These are phyloP conservation scores for Sporothrix pseudoabietina DNA, from an alignment of 2,329 filamentous ascomycete species.

Conservation along the genomic window DNA sequence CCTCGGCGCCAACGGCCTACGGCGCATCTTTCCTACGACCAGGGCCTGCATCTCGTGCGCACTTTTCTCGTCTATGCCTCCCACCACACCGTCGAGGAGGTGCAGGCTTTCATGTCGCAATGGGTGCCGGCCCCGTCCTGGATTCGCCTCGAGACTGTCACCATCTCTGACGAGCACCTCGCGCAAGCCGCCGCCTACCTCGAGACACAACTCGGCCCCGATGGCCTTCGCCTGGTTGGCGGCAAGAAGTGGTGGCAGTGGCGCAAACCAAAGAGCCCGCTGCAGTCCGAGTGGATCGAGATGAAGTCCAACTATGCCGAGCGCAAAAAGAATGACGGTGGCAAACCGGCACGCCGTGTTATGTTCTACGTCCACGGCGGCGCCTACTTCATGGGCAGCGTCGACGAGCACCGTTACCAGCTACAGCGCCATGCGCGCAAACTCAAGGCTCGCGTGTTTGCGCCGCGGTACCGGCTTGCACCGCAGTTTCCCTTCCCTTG, in stretches of 20 bases:
- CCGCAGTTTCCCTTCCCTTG: conserved; percentile 97
- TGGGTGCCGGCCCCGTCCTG: conserved; percentile 88
- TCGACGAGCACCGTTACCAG: conserved; percentile 97
- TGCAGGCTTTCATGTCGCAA: conserved; percentile 88
- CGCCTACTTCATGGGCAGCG: conserved; percentile 92
- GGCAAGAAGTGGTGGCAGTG: conserved; percentile 90
- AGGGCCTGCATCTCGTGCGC: conserved; percentile 84
- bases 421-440: conserved; percentile 95
- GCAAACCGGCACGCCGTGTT: conserved; percentile 54
- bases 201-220: conserved; percentile 72
- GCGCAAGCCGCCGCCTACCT: conserved; percentile 67
- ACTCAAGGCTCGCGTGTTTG: conserved; percentile 84
- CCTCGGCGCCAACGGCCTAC: conserved; percentile 77
- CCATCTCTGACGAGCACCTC: conserved; percentile 66
- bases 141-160: conserved; percentile 74
- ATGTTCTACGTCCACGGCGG: conserved; percentile 96
- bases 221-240: conserved; percentile 74
- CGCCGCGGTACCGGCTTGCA: conserved; percentile 81
- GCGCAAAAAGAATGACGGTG: conserved; percentile 62
- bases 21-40: conserved; percentile 89
- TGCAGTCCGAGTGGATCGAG: conserved; percentile 94
- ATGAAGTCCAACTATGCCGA: conserved; percentile 81
- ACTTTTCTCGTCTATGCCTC: conserved; percentile 84
- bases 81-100: conserved; percentile 86
- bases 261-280: conserved; percentile 65